Evolutionary conservation across 257 asterid species (phyloP).

Genomic region (Ocimum tenuiflorum): DNA sequence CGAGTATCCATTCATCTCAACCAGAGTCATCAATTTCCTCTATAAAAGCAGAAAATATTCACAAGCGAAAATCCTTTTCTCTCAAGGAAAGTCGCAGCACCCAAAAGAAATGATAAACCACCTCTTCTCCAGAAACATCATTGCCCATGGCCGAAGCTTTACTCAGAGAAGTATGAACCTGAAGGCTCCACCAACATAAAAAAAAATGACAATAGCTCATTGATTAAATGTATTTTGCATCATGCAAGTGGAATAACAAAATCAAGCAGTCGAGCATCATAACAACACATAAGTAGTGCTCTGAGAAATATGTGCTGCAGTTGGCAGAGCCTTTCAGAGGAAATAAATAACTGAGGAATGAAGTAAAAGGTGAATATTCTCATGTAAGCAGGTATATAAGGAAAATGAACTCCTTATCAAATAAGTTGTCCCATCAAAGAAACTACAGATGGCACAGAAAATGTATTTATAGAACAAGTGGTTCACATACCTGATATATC

Average conservation of each 20-base stretch:
- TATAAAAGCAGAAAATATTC: too few relatives aligned
- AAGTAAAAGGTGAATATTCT: neutral
- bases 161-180: conserved; percentile 97
- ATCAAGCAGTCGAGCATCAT: neutral
- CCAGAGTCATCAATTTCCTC: too few relatives aligned
- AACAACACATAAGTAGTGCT: neutral
- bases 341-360: neutral
- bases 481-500: conserved; percentile 65
- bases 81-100: neutral
- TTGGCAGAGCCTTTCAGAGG: neutral
- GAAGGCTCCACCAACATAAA: conserved; percentile 88
- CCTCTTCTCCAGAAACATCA: conserved; percentile 98
- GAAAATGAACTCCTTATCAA: neutral
- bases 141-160: conserved; percentile 99
- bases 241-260: neutral
- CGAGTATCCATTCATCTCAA: too few relatives aligned
- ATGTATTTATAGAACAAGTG: conserved; percentile 6
- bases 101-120: conserved; percentile 11
- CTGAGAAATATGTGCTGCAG: neutral
- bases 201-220: neutral
- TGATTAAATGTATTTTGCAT: neutral
- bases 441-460: neutral
- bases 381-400: neutral
- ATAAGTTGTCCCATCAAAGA: neutral
- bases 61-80: neutral